A percentile compares a stretch with the other conserved stretches of the same genome.
Evolutionary conservation across 2,329 filamentous ascomycete genomes (phyloP).

Genomic region (Talaromyces atroroseus): DNA sequence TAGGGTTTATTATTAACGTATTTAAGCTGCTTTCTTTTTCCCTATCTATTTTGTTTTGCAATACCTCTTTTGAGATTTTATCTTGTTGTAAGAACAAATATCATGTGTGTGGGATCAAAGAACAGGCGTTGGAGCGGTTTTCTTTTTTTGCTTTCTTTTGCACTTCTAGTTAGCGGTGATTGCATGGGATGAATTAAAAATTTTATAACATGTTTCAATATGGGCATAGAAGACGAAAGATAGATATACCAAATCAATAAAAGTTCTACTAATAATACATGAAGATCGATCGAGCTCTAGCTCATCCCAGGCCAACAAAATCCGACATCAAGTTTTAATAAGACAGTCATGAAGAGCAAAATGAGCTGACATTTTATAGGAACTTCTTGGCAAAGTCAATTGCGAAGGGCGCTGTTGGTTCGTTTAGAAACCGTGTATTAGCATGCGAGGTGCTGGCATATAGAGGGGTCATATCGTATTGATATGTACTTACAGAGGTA

Average conservation of each 20-base stretch:
- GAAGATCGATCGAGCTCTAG: background rate
- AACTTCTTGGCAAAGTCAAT: slow-evolving; percentile 40
- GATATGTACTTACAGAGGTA: slow-evolving; percentile 53
- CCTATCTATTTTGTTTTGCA: background rate
- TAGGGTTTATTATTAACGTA: slow-evolving; percentile 11
- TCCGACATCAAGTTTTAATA: background rate
- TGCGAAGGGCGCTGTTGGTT: slow-evolving; percentile 42
- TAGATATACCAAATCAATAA: background rate
- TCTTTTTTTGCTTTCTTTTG: background rate
- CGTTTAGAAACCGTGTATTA: background rate
- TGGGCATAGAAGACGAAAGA: background rate
- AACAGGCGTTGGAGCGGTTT: slow-evolving; percentile 10
- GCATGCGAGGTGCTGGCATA: background rate
- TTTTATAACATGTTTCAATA: background rate
- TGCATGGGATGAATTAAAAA: background rate
- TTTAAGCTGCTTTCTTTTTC: background rate
- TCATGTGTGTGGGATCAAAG: slow-evolving; percentile 1
- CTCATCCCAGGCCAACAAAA: background rate
- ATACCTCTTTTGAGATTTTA: background rate
- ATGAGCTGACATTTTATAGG: slow-evolving; percentile 3
- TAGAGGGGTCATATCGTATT: background rate
- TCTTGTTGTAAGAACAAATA: background rate
- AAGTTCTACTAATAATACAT: slow-evolving; percentile 10
- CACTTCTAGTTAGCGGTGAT: background rate
- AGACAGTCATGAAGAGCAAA: background rate